phyloP scores from a whole-genome alignment of 176 grass and related monocot genomes.

The Aegilops bicornis region DNA sequence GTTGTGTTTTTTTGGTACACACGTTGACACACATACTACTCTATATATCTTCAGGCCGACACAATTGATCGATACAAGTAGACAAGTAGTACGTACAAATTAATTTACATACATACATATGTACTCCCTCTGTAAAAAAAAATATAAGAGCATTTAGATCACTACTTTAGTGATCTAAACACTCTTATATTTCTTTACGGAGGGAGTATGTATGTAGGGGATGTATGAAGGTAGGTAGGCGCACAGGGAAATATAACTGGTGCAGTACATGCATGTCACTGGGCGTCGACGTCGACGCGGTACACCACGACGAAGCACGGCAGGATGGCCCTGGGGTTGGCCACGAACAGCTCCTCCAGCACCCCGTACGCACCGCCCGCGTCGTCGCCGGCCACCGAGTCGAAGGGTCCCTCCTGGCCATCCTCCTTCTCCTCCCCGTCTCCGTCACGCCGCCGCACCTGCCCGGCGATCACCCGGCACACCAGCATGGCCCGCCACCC shows the following conservation, averaged over 20 bases:
- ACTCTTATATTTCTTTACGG: too few relatives aligned
- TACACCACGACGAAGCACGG: slow-evolving; percentile 97
- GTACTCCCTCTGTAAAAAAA: too few relatives aligned
- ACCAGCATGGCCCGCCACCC: slow-evolving; percentile 76
- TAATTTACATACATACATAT: background rate
- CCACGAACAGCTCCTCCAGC: slow-evolving; percentile 91
- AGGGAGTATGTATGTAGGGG: too few relatives aligned
- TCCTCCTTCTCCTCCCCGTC: background rate
- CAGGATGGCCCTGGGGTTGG: slow-evolving; percentile 89
- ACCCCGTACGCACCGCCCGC: slow-evolving; percentile 47
- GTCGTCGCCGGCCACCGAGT: slow-evolving; percentile 68
- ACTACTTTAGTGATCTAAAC: too few relatives aligned
- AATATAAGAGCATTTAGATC: too few relatives aligned
- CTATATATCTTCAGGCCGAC: background rate
- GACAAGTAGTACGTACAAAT: background rate
- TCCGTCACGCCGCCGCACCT: slow-evolving; percentile 30
- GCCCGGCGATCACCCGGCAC: slow-evolving; percentile 94
- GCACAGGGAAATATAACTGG: background rate
- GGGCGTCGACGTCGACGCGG: slow-evolving; percentile 12
- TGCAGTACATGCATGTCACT: background rate
- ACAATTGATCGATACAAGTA: background rate
- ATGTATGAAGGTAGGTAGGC: too few relatives aligned
- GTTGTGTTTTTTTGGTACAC: too few relatives aligned
- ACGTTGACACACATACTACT: too few relatives aligned
- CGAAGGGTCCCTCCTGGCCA: slow-evolving; percentile 39